Base-by-base conservation (phyloP, 1,139 yeast species). In the Entelexis sorbosivorans region DNA sequence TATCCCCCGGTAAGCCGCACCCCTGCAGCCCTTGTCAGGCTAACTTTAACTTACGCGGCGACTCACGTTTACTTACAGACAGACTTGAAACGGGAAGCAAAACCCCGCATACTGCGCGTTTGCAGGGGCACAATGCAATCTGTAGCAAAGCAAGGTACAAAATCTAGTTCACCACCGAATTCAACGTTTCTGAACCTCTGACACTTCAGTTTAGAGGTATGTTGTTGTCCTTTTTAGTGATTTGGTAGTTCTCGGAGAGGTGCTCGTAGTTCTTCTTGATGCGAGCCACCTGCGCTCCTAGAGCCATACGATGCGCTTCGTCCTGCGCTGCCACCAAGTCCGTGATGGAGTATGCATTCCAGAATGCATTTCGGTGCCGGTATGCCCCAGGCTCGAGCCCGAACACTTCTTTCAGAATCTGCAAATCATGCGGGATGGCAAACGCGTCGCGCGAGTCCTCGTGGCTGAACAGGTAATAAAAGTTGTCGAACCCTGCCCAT, bases 401-500 rank as follows among this genome's bases (percentile, higher is more conserved):
- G 20, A 33, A 56, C 13, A 59, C 58, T 26, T 51, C 53, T 40
- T 58, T 47, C 13, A 58, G 51, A 20, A 59, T 58, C 32, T 56
- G 52, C 29, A 58, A 56, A 39, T 59, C 61, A 35, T 57, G 56
- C 5, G 61, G 61, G n/a, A 48, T 52, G 34, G n/a, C n/a, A n/a
- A 58, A 59, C 33, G 33, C 48, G 16, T 52, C 55, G n/a, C 54
- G 48, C 40, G 56, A 55, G 26, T 59, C 61, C 38, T 59, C 59
- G 40, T 58, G 57, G 24, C 59, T 56, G 50, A 58, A 59, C 40
- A 58, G 47, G 48, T 56, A 59, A 49, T 53, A 51, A 36, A 59
- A 54, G 46, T 59, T 58, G 54, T 59, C 60, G 48, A 59, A 59
- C 5, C 61, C 61, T 11, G 58, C 50, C 61, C 61, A 59, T 32